A percentile compares a stretch with the other conserved stretches of the same genome.
Evolutionary conservation across 768 basidiomycete genomes (phyloP).

Genomic region (Saitozyma sp.): DNA sequence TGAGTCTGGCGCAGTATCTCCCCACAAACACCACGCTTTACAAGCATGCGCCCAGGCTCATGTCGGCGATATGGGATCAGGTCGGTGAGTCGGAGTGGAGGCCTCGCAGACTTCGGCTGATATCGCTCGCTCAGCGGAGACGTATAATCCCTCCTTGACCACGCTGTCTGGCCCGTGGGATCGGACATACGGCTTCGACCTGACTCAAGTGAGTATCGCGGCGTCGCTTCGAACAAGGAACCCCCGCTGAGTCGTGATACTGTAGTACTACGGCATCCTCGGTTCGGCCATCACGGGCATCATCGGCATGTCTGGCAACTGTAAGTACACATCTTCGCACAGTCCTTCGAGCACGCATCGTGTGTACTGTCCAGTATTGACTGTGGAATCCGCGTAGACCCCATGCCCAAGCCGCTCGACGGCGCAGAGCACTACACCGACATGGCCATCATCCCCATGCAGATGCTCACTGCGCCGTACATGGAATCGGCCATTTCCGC

Average conservation of each 20-base stretch:
- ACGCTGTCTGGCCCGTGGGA: slow-evolving; percentile 21
- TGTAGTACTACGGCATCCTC: slow-evolving; percentile 17
- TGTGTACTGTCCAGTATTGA: background rate
- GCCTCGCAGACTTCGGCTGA: background rate
- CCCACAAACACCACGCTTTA: slow-evolving; percentile 10
- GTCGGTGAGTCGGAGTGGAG: background rate
- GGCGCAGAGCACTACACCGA: slow-evolving; percentile 16
- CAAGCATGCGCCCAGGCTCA: slow-evolving; percentile 12
- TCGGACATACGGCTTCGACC: slow-evolving; percentile 20
- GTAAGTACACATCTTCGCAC: too few relatives aligned
- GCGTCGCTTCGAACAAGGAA: background rate
- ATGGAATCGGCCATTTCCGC: slow-evolving; percentile 7
- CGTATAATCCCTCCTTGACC: slow-evolving; percentile 19
- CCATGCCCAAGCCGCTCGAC: slow-evolving; percentile 13
- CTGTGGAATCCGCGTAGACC: too few relatives aligned
- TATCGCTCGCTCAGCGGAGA: slow-evolving; percentile 5
- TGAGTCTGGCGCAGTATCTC: slow-evolving; percentile 17
- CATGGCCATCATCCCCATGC: slow-evolving; percentile 25
- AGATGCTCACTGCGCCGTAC: slow-evolving; percentile 16
- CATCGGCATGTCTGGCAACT: slow-evolving; percentile 1
- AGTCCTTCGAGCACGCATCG: background rate
- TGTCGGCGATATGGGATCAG: slow-evolving; percentile 14
- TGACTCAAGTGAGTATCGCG: slow-evolving; percentile 6
- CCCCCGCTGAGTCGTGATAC: background rate
- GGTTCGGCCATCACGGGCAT: slow-evolving; percentile 14